Evolutionary conservation across 2,329 filamentous ascomycete species (phyloP), one percentile per base, ranked within the genome.

Genomic region (Ophiostoma triangulosporum): DNA sequence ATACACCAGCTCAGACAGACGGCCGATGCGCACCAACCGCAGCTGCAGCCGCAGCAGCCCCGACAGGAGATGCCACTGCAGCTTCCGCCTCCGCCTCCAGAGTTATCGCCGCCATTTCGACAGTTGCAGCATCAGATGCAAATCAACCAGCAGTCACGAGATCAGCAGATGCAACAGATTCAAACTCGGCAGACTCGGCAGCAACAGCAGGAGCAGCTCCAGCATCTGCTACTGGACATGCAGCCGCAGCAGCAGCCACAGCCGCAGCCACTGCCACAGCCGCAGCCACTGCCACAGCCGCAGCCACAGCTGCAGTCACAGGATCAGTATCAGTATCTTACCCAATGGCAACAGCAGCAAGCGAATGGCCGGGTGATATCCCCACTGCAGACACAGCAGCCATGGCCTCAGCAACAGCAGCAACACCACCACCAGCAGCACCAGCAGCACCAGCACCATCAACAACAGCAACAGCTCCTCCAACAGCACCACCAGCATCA

Each of bases 121-220:
- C 38, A 22, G 24, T 17, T 33, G 32, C 32, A 36, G 27, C 26
- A 32, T 11, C 38, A 43, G 17, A 12, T 7, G 24, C 14, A 31
- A 11, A 54, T 55, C 11, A 50, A 54, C 8, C 26, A 54, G 31
- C 49, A 38, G 26, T 50, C 52, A 20, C 22, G 31, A n/a, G 26
- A 50, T 12, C 58, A 54, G 17, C 51, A 50, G 9, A 46, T 38
- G 9, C 54, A 48, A 11, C 29, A 31, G 29, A n/a, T n/a, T n/a
- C 29, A 31, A 31, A 31, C 29, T 31, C 11, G 6, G 29, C 36
- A 32, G 11, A 29, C 45, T 8, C 57, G 57, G 15, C 54, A 54
- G 32, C 45, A 33, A 6, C 52, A 51, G 22, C 54, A 50, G 12
- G 50, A 53, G n/a, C 57, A 57, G 15, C 56, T 6, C 17, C 51